These are phyloP conservation scores for Aspergillus caelatus DNA, from an alignment of 2,329 filamentous ascomycete genomes.

Conservation along the genomic window DNA sequence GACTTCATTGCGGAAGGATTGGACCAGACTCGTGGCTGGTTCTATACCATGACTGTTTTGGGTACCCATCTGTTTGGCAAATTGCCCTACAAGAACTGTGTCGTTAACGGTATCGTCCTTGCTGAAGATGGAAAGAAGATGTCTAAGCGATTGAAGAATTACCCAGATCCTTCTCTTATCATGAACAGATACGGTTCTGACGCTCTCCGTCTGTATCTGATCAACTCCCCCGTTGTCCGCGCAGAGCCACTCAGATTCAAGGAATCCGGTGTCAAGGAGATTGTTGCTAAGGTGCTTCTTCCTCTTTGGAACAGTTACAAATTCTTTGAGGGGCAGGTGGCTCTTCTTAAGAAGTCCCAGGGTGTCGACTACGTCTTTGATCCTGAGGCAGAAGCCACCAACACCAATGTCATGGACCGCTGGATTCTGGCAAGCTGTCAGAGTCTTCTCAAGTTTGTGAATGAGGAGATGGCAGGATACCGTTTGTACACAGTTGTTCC, in stretches of 20 bases:
- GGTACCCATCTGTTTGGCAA: slow-evolving; percentile 84
- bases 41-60: slow-evolving; percentile 87
- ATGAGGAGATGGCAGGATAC: slow-evolving; percentile 83
- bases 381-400: slow-evolving; percentile 71
- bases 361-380: slow-evolving; percentile 78
- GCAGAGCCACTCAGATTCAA: slow-evolving; percentile 91
- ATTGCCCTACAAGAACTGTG: slow-evolving; percentile 89
- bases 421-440: slow-evolving; percentile 95
- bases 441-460: slow-evolving; percentile 86
- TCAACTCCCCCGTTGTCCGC: slow-evolving; percentile 93
- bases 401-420: slow-evolving; percentile 90
- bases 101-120: slow-evolving; percentile 93
- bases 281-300: slow-evolving; percentile 86
- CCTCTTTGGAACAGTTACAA: slow-evolving; percentile 97
- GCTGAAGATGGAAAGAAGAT: slow-evolving; percentile 98
- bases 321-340: slow-evolving; percentile 89
- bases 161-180: slow-evolving; percentile 81
- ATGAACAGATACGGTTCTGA: slow-evolving; percentile 90
- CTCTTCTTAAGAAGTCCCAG: slow-evolving; percentile 82
- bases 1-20: slow-evolving; percentile 94
- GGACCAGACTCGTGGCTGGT: slow-evolving; percentile 95
- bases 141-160: slow-evolving; percentile 96
- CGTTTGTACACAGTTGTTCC: slow-evolving; percentile 91
- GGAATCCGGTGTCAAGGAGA: slow-evolving; percentile 89
- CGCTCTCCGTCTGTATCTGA: slow-evolving; percentile 90